Percentiles rank a stretch among this genome's conserved stretches.
Evolutionary conservation across 192 early-diverging fungal genomes (phyloP).

Genomic region (Diversispora eburnea): DNA sequence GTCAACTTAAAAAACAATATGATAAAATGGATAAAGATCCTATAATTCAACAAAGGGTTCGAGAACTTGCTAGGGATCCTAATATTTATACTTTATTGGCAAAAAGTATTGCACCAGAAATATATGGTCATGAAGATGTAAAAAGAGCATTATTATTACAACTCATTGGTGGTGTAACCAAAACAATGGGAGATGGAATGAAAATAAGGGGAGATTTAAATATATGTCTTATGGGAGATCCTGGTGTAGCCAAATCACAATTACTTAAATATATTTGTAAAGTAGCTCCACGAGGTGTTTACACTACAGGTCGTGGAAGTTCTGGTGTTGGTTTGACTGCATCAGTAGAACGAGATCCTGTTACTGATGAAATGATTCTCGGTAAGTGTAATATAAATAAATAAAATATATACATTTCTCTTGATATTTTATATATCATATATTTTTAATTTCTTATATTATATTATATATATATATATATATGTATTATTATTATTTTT

Average conservation of each 20-base stretch:
- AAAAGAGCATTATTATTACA: constrained; percentile 86
- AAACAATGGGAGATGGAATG: constrained; percentile 88
- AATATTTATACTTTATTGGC: constrained; percentile 77
- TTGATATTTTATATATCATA: constrained; percentile 37
- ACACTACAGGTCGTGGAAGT: constrained; percentile 93
- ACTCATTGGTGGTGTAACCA: constrained; percentile 77
- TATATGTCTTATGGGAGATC: constrained; percentile 97
- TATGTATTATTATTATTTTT: too few relatives aligned
- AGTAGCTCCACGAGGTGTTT: constrained; percentile 92
- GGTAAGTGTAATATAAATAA: constrained; percentile 28
- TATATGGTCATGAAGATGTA: constrained; percentile 89
- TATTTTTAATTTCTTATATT: constrained; percentile 67
- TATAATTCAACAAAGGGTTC: constrained; percentile 51
- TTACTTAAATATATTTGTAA: constrained; percentile 91
- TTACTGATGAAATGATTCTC: constrained; percentile 93
- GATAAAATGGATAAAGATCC: constrained; percentile 67
- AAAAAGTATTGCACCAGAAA: constrained; percentile 81
- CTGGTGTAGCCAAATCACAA: constrained; percentile 97
- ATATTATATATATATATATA: not conserved
- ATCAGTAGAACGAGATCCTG: constrained; percentile 87
- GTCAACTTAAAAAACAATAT: constrained; percentile 89
- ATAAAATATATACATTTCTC: not conserved
- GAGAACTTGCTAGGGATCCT: constrained; percentile 58
- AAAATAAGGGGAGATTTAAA: constrained; percentile 97
- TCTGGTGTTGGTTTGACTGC: constrained; percentile 97